Conservation (phyloP, 306 rosid species). For the Boehmeria nivea region DNA sequence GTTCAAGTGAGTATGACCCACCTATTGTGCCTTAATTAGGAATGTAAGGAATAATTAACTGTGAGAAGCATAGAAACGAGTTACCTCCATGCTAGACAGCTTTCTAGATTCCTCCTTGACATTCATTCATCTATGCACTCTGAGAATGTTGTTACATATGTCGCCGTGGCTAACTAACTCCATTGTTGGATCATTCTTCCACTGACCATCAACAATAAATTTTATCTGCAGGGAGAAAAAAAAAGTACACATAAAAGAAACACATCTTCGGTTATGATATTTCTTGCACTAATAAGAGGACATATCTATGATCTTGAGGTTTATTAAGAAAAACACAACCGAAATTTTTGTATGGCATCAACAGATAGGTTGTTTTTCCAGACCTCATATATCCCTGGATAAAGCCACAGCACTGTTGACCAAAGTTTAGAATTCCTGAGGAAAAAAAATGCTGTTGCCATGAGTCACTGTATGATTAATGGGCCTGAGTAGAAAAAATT, state of each 20-base stretch:
- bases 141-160: constrained; percentile 75
- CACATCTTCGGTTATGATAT: not conserved
- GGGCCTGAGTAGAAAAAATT: not conserved
- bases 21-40: no score
- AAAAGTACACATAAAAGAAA: not conserved
- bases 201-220: constrained; percentile 81
- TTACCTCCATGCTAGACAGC: constrained; percentile 27
- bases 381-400: constrained; percentile 95
- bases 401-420: constrained; percentile 81
- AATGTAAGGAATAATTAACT: not conserved
- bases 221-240: constrained; percentile 55
- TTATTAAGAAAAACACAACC: not conserved
- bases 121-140: constrained; percentile 46
- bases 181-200: constrained; percentile 67
- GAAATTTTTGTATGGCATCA: no score
- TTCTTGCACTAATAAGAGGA: not conserved
- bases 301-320: not conserved
- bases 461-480: constrained; percentile 18
- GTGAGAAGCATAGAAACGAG: constrained; percentile 3
- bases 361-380: constrained; percentile 36
- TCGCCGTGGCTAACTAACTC: constrained; percentile 55
- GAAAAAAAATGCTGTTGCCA: constrained; percentile 17
- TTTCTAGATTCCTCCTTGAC: constrained; percentile 13
- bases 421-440: constrained; percentile 59
- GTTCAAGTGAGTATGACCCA: no score